Evolutionary conservation across 371 early-diverging fungal genomes (phyloP).

Genomic region (Chytridiales sp.): DNA sequence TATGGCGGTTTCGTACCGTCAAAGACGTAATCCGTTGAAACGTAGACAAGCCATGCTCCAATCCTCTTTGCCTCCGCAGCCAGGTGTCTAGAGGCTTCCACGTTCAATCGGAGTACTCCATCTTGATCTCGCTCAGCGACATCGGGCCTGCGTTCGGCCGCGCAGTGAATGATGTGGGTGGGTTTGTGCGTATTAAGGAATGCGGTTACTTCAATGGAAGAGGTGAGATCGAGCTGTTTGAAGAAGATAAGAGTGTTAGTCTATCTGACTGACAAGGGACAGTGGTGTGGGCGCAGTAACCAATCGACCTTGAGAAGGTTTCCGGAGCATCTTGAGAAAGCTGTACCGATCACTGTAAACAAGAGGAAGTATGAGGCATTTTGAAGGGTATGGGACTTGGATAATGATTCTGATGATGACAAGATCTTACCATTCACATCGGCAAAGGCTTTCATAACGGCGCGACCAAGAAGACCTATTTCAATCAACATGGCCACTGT

Average conservation of each 20-base stretch:
- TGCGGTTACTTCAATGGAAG: constrained; percentile 48
- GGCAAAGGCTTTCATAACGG: constrained; percentile 52
- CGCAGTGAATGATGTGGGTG: constrained; percentile 75
- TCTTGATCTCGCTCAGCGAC: constrained; percentile 69
- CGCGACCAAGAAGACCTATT: constrained; percentile 75
- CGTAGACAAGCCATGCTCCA: constrained; percentile 66
- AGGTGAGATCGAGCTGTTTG: constrained; percentile 67
- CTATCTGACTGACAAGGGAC: neutral
- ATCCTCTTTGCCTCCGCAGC: constrained; percentile 52
- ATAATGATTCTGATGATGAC: neutral
- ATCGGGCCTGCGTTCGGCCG: constrained; percentile 86
- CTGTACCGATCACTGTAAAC: constrained; percentile 65
- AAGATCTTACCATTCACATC: neutral
- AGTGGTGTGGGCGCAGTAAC: neutral
- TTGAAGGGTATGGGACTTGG: neutral
- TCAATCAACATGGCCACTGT: neutral
- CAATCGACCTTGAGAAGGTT: constrained; percentile 56
- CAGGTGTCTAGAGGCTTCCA: constrained; percentile 58
- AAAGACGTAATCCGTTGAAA: constrained; percentile 93
- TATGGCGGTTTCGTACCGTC: constrained; percentile 83
- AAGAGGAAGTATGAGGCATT: neutral
- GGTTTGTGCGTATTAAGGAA: constrained; percentile 63
- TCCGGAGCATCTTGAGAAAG: constrained; percentile 61
- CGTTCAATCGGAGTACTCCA: constrained; percentile 62
- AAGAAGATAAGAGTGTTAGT: neutral